Evolutionary conservation across 2,329 filamentous ascomycete genomes (phyloP).

Genomic region (Sodiomyces alkalinus): DNA sequence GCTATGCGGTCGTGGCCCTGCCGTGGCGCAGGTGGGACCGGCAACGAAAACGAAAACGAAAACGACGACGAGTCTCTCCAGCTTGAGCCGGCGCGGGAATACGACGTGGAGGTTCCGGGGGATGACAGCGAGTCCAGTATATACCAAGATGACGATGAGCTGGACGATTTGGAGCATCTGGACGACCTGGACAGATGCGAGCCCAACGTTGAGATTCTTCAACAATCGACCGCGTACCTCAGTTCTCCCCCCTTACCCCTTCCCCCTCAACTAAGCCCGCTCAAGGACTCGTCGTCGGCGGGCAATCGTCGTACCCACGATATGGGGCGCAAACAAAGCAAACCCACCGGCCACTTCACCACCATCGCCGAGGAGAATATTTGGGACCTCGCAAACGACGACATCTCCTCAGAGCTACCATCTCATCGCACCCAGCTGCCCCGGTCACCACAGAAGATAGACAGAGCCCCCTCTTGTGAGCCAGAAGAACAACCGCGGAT

Average conservation of each 20-base stretch:
- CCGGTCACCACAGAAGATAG: constrained; percentile 16
- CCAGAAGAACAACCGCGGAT: constrained; percentile 4
- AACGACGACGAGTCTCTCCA: constrained; percentile 21
- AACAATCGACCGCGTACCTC: constrained; percentile 26
- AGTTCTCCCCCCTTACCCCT: constrained; percentile 30
- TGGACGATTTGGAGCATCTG: constrained; percentile 15
- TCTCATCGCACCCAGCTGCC: constrained; percentile 16
- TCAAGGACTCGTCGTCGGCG: constrained; percentile 22
- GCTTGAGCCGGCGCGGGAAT: constrained; percentile 20
- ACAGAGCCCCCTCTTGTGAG: constrained; percentile 2
- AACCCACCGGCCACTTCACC: constrained; percentile 25
- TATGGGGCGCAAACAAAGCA: constrained; percentile 8
- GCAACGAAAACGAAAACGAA: constrained; percentile 1
- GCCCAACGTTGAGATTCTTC: constrained; percentile 28
- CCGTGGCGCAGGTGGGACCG: too few species aligned
- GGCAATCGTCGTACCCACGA: constrained; percentile 27
- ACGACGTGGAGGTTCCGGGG: constrained; percentile 12
- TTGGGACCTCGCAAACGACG: constrained; percentile 21
- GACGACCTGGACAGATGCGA: constrained; percentile 26
- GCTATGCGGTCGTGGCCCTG: constrained; percentile 13
- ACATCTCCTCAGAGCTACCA: constrained; percentile 14
- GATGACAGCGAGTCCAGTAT: constrained; percentile 22
- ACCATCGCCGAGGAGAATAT: constrained; percentile 33
- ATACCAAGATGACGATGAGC: constrained; percentile 27
- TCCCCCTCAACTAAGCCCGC: constrained; percentile 32